Conservation (phyloP, 2,329 filamentous ascomycete species). For the Fusarium sublunatum region DNA sequence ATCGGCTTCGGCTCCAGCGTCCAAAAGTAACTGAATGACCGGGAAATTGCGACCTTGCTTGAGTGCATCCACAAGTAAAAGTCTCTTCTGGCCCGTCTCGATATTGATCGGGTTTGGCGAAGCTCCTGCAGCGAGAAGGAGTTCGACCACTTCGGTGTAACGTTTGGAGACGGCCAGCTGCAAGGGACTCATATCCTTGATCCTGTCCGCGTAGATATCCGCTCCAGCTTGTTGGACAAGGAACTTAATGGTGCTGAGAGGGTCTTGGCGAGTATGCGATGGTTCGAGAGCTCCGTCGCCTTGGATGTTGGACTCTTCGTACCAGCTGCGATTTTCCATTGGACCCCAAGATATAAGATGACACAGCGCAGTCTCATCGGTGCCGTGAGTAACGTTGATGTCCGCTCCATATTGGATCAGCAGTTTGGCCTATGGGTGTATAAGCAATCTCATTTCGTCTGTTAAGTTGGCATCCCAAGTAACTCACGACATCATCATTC, state of each 20-base stretch:
- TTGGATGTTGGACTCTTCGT: constrained; percentile 13
- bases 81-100: constrained; percentile 10
- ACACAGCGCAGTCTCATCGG: constrained; percentile 27
- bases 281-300: constrained; percentile 20
- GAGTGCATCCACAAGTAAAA: constrained; percentile 27
- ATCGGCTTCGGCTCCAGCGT: constrained; percentile 33
- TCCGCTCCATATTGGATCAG: constrained; percentile 24
- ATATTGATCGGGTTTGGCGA: constrained; percentile 29
- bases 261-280: constrained; percentile 15
- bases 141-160: constrained; percentile 18
- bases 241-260: constrained; percentile 24
- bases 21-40: constrained; percentile 18
- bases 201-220: constrained; percentile 16
- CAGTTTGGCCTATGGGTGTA: constrained; percentile 4
- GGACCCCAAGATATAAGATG: constrained; percentile 23
- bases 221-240: constrained; percentile 24
- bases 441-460: constrained; percentile 10
- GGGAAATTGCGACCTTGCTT: constrained; percentile 5
- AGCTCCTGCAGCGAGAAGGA: constrained; percentile 32
- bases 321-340: constrained; percentile 3
- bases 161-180: constrained; percentile 15
- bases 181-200: constrained; percentile 13
- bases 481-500: constrained; percentile 33
- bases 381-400: constrained; percentile 8
- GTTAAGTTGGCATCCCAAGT: too few species aligned